Percentiles rank a stretch among this genome's conserved stretches.
Conservation (phyloP, 805 yeast genomes). For the Saccharomycopsis sp. region DNA sequence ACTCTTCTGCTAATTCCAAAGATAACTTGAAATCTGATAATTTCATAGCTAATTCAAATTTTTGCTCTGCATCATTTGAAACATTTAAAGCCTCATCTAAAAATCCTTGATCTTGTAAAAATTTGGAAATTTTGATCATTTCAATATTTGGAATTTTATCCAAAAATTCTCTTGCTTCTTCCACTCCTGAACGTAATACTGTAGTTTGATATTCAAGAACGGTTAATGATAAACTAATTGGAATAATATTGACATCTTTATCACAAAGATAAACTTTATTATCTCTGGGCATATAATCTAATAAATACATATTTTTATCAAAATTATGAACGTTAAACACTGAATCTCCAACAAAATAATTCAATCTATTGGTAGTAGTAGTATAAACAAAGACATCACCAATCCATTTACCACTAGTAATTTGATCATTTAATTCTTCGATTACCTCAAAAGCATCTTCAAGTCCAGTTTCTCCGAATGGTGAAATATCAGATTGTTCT, state of each 20-base stretch:
- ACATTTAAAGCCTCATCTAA: slow-evolving; percentile 73
- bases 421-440: slow-evolving; percentile 69
- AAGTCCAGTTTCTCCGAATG: slow-evolving; percentile 62
- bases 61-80: slow-evolving; percentile 82
- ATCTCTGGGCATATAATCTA: slow-evolving; percentile 87
- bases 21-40: slow-evolving; percentile 69
- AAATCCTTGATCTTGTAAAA: slow-evolving; percentile 88
- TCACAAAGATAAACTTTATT: slow-evolving; percentile 85
- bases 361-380: slow-evolving; percentile 75
- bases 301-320: slow-evolving; percentile 73
- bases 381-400: slow-evolving; percentile 96
- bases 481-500: slow-evolving; percentile 30
- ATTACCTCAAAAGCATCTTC: slow-evolving; percentile 80
- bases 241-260: slow-evolving; percentile 73
- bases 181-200: slow-evolving; percentile 89
- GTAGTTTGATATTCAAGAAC: slow-evolving; percentile 94
- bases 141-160: slow-evolving; percentile 48
- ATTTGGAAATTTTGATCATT: slow-evolving; percentile 72
- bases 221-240: slow-evolving; percentile 72
- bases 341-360: slow-evolving; percentile 91
- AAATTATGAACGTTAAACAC: slow-evolving; percentile 87
- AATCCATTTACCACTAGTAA: slow-evolving; percentile 88
- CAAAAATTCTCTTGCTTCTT: slow-evolving; percentile 58
- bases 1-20: slow-evolving; percentile 46
- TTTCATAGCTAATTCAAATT: slow-evolving; percentile 78